Percentiles rank a stretch among this genome's conserved stretches.
Evolutionary conservation across 1,139 yeast species (phyloP).

Genomic region (Sugiyamaella xylanicola): DNA sequence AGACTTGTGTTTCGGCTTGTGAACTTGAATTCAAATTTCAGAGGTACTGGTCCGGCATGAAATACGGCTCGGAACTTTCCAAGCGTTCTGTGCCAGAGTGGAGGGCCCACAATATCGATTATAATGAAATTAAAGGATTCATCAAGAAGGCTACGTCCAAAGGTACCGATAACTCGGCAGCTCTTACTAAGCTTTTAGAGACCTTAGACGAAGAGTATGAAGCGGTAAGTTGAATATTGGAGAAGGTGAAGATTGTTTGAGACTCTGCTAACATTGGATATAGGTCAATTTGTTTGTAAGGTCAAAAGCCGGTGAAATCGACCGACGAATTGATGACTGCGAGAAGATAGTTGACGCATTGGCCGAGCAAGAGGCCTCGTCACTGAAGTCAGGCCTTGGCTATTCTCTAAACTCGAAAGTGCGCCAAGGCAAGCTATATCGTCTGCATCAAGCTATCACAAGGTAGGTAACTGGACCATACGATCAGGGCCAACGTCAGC

Average conservation of each 20-base stretch:
- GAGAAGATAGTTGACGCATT: constrained; percentile 44
- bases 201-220: constrained; percentile 61
- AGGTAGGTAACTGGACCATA: no score
- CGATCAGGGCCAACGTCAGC: no score
- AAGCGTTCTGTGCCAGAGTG: constrained; percentile 85
- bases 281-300: constrained; percentile 53
- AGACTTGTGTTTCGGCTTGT: background rate
- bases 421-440: constrained; percentile 35
- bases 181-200: constrained; percentile 63
- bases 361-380: constrained; percentile 32
- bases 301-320: constrained; percentile 66
- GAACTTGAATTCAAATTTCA: background rate
- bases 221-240: constrained; percentile 59
- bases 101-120: constrained; percentile 80
- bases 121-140: constrained; percentile 68
- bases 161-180: constrained; percentile 41
- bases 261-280: background rate
- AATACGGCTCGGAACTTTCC: constrained; percentile 76
- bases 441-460: constrained; percentile 42
- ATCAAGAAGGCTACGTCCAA: constrained; percentile 55
- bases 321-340: constrained; percentile 47
- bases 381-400: constrained; percentile 18
- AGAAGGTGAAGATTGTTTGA: constrained; percentile 17
- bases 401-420: constrained; percentile 31
- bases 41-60: constrained; percentile 49